phyloP scores from a whole-genome alignment of 2,329 filamentous ascomycete species.

The Colletotrichum caudatum region DNA sequence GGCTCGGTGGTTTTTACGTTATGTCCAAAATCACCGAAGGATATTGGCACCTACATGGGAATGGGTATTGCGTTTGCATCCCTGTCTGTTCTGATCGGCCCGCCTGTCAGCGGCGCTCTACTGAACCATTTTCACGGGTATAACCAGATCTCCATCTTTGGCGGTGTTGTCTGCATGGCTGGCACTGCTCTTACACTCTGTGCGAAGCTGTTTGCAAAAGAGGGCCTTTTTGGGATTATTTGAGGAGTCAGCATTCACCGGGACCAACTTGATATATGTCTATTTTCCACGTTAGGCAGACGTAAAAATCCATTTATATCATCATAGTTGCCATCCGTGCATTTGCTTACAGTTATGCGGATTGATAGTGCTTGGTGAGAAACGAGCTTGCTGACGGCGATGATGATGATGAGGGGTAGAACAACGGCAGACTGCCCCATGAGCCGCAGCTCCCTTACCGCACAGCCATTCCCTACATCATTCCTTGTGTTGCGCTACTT shows the following conservation, averaged over 20 bases:
- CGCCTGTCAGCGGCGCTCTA: constrained; percentile 60
- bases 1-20: constrained; percentile 52
- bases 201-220: constrained; percentile 44
- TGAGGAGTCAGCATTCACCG: neutral
- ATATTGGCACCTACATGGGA: constrained; percentile 64
- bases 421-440: constrained; percentile 15
- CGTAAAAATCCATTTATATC: no score
- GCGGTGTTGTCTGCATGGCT: constrained; percentile 26
- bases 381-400: neutral
- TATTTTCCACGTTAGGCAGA: neutral
- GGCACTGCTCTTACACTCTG: constrained; percentile 36
- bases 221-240: constrained; percentile 51
- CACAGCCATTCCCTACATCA: constrained; percentile 20
- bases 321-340: no score
- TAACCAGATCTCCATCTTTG: constrained; percentile 47
- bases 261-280: neutral
- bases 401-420: neutral
- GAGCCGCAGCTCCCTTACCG: neutral
- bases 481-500: constrained; percentile 17
- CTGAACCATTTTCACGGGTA: constrained; percentile 54
- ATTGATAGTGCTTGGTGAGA: neutral
- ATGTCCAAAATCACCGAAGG: constrained; percentile 57
- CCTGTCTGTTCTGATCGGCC: constrained; percentile 57
- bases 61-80: constrained; percentile 55
- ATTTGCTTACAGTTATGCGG: no score